These are phyloP conservation scores for Lichtheimia hyalospora DNA, from an alignment of 371 early-diverging fungal species.

Conservation along the genomic window DNA sequence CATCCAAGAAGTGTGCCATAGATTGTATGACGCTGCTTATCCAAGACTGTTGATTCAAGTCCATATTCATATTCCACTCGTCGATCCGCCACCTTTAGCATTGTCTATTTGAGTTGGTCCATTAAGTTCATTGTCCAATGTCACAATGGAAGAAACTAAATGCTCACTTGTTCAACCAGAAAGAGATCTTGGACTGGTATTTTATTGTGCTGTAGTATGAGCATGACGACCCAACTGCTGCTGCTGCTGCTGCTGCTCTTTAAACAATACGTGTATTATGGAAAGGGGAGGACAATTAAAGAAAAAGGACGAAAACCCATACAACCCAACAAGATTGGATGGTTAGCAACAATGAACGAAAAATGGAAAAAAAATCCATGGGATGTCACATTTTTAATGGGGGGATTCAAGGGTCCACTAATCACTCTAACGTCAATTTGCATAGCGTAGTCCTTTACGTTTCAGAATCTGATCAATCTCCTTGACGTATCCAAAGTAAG, in stretches of 20 bases:
- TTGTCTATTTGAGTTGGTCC: constrained; percentile 18
- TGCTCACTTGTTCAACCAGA: constrained; percentile 10
- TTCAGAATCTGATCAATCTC: constrained; percentile 35
- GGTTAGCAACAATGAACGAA: too few relatives aligned
- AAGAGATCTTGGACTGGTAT: constrained; percentile 12
- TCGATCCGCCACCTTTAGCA: constrained; percentile 37
- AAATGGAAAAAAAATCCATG: too few relatives aligned
- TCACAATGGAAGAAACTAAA: constrained; percentile 31
- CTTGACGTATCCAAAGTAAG: constrained; percentile 38
- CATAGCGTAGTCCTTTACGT: constrained; percentile 48
- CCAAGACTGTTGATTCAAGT: constrained; percentile 65
- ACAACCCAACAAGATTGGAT: too few relatives aligned
- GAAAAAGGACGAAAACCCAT: too few relatives aligned
- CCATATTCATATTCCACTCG: constrained; percentile 23
- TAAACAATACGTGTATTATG: not conserved
- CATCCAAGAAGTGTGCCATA: constrained; percentile 71
- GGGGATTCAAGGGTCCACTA: too few relatives aligned
- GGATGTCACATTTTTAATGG: too few relatives aligned
- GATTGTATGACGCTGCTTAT: constrained; percentile 63
- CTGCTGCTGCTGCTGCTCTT: too few relatives aligned
- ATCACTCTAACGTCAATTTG: not conserved
- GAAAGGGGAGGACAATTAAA: too few relatives aligned
- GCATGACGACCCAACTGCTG: constrained; percentile 3
- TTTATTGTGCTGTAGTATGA: constrained; percentile 12
- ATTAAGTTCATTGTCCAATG: constrained; percentile 56